Percentiles rank a stretch among this genome's conserved stretches.
Evolutionary conservation across 2,329 filamentous ascomycete species (phyloP).

Genomic region (Ceratocystis ficicola): DNA sequence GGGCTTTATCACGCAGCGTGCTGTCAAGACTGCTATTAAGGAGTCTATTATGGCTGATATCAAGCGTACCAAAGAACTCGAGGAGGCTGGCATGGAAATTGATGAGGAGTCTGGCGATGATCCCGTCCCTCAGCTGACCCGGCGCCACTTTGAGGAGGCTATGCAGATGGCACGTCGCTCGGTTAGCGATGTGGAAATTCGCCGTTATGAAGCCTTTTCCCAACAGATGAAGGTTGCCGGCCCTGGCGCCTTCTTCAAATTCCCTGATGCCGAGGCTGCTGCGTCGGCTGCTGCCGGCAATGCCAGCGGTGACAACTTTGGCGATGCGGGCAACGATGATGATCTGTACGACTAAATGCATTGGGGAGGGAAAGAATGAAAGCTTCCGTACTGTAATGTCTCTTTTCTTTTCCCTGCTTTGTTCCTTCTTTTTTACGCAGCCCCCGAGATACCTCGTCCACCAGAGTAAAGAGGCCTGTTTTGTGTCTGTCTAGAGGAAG

Average conservation of each 20-base stretch:
- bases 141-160: conserved; percentile 95
- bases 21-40: conserved; percentile 99
- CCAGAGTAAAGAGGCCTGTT: no score
- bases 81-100: conserved; percentile 63
- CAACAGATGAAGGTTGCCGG: conserved; percentile 99
- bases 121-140: conserved; percentile 89
- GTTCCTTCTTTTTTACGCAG: conserved; percentile 7
- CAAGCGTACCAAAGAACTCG: conserved; percentile 76
- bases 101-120: conserved; percentile 73
- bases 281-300: conserved; percentile 41
- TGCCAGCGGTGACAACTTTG: conserved; percentile 52
- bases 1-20: conserved; percentile 96
- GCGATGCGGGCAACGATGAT: conserved; percentile 84
- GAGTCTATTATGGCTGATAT: conserved; percentile 84
- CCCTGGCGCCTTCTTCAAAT: conserved; percentile 95
- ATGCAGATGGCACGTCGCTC: conserved; percentile 92
- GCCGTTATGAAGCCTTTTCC: conserved; percentile 94
- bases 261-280: conserved; percentile 56
- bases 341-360: conserved; percentile 66
- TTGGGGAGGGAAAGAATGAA: neutral
- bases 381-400: neutral
- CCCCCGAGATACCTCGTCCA: no score
- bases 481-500: neutral
- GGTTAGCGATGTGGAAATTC: conserved; percentile 92
- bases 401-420: neutral